phyloP scores from a whole-genome alignment of 768 basidiomycete genomes.

The Mycena pura region DNA sequence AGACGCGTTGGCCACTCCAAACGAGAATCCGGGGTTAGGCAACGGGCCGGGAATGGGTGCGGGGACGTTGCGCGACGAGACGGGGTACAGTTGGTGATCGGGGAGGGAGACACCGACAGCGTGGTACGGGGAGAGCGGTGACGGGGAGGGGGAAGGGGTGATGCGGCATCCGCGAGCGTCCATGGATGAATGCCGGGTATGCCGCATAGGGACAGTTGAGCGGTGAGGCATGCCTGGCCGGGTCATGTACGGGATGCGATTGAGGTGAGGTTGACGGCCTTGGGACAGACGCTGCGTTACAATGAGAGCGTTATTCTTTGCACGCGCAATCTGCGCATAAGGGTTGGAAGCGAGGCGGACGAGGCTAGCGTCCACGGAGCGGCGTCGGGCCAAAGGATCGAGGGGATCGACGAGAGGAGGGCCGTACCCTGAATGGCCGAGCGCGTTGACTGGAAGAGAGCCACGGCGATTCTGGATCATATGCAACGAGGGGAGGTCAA shows the following conservation, averaged over 20 bases:
- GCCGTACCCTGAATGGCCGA: slow-evolving; percentile 40
- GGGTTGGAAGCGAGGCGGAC: slow-evolving; percentile 58
- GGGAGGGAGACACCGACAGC: slow-evolving; percentile 53
- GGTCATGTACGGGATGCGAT: slow-evolving; percentile 37
- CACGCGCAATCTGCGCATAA: slow-evolving; percentile 56
- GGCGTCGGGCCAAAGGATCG: slow-evolving; percentile 50
- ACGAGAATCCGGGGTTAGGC: slow-evolving; percentile 67
- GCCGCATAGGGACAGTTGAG: slow-evolving; percentile 44
- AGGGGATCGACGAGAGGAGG: slow-evolving; percentile 48
- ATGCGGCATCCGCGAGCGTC: slow-evolving; percentile 45
- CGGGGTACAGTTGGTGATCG: slow-evolving; percentile 56
- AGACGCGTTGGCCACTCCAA: slow-evolving; percentile 61
- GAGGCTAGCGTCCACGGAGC: slow-evolving; percentile 55
- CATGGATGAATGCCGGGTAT: slow-evolving; percentile 51
- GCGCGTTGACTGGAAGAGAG: slow-evolving; percentile 58
- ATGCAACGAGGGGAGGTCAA: slow-evolving; percentile 38
- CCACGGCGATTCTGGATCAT: slow-evolving; percentile 51
- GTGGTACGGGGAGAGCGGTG: slow-evolving; percentile 50
- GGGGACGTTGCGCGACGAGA: slow-evolving; percentile 52
- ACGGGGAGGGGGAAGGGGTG: slow-evolving; percentile 50
- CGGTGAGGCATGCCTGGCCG: slow-evolving; percentile 31
- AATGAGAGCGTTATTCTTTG: slow-evolving; percentile 56
- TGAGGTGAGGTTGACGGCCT: slow-evolving; percentile 39
- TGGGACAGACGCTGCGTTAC: slow-evolving; percentile 45
- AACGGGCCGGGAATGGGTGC: slow-evolving; percentile 62